Evolutionary conservation across 768 basidiomycete genomes (phyloP).

Genomic region (Lentinus tigrinus): DNA sequence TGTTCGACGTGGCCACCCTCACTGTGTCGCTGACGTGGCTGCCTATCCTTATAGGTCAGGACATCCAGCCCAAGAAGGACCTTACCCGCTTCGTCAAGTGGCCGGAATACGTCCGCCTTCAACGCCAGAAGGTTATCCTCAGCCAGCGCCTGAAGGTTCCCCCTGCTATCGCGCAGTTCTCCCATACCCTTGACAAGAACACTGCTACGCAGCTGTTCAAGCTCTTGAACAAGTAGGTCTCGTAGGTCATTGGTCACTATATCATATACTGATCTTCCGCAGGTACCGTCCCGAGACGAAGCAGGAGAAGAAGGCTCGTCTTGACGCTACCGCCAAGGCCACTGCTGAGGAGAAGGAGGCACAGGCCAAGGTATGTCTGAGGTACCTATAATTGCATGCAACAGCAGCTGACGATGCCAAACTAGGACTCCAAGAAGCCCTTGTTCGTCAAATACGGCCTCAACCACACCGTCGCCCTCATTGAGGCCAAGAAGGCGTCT

Average conservation of each 20-base stretch:
- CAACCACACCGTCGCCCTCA: conserved; percentile 93
- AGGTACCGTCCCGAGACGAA: conserved; percentile 88
- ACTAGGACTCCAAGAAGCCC: conserved; percentile 88
- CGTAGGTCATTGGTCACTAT: neutral
- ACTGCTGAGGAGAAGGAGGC: conserved; percentile 78
- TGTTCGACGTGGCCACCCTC: neutral
- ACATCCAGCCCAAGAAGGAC: conserved; percentile 86
- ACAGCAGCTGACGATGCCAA: neutral
- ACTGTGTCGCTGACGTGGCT: neutral
- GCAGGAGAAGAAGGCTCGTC: conserved; percentile 96
- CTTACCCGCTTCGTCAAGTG: conserved; percentile 98
- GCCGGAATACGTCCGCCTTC: conserved; percentile 98
- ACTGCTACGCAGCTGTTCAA: conserved; percentile 98
- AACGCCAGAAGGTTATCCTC: conserved; percentile 98
- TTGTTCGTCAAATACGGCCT: conserved; percentile 94
- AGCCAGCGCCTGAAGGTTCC: conserved; percentile 98
- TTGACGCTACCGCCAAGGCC: conserved; percentile 72
- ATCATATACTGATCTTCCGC: neutral
- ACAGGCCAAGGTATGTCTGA: conserved; percentile 43
- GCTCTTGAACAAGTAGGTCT: conserved; percentile 82
- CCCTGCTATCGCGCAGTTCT: conserved; percentile 96
- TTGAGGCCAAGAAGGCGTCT: conserved; percentile 96
- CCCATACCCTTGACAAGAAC: conserved; percentile 98
- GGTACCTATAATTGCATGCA: no score
- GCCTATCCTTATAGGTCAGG: conserved; percentile 63